Percentiles rank a stretch among this genome's conserved stretches.
Conservation (phyloP, 805 yeast species). For the Saccharomycopsis babjevae region DNA sequence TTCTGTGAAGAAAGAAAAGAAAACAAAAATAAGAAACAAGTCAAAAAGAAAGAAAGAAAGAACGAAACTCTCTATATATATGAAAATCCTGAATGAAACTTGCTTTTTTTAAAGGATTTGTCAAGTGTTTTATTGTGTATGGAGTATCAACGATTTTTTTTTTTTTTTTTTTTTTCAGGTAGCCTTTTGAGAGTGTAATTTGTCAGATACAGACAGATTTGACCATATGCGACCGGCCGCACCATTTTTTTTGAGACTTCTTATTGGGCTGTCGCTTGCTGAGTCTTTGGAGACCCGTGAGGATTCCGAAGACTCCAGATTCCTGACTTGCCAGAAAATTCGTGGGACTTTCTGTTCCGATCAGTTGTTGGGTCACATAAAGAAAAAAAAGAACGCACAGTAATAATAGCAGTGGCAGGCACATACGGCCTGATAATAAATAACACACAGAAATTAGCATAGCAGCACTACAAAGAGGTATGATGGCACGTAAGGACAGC, state of each 20-base stretch:
- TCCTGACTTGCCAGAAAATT: neutral
- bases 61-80: no score
- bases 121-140: neutral
- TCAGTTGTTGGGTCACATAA: neutral
- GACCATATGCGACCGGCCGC: no score
- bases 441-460: no score
- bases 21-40: neutral
- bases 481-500: no score
- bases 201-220: no score
- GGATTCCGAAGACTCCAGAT: conserved; percentile 1
- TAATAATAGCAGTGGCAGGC: no score
- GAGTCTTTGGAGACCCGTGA: neutral
- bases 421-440: no score
- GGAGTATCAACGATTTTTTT: neutral
- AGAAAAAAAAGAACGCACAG: neutral
- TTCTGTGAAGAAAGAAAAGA: no score
- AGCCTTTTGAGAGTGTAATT: no score
- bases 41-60: neutral
- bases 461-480: no score
- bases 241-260: neutral
- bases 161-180: neutral
- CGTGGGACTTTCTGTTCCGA: neutral
- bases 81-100: no score
- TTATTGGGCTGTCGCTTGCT: neutral
- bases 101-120: neutral